Evolutionary conservation across 2,329 filamentous ascomycete genomes (phyloP).

Genomic region (Cladosporium phlei): DNA sequence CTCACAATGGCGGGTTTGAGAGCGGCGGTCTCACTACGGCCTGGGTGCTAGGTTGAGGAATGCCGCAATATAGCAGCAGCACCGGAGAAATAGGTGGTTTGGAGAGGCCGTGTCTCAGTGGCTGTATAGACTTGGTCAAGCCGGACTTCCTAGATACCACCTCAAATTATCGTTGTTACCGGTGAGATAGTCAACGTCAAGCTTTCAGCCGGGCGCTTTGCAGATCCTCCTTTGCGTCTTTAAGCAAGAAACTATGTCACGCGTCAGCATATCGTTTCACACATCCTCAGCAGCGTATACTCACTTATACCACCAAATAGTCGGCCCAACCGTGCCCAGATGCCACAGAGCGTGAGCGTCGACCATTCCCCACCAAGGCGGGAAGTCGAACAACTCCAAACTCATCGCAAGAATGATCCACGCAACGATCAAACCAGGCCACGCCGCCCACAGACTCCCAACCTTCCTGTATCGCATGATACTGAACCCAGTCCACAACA

Average conservation of each 20-base stretch:
- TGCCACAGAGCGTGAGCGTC: constrained; percentile 98
- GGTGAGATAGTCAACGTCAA: too few species aligned
- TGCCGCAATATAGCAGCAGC: too few species aligned
- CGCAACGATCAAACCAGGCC: constrained; percentile 84
- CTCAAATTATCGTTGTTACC: too few species aligned
- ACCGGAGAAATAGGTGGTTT: too few species aligned
- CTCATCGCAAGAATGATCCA: constrained; percentile 95
- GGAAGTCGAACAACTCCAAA: constrained; percentile 89
- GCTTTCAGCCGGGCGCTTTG: constrained; percentile 68
- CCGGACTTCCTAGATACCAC: too few species aligned
- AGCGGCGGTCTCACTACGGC: too few species aligned
- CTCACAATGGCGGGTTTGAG: too few species aligned
- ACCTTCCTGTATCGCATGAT: constrained; percentile 67
- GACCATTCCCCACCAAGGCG: constrained; percentile 73
- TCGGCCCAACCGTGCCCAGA: constrained; percentile 82
- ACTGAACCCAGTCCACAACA: constrained; percentile 83
- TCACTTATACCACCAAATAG: constrained; percentile 91
- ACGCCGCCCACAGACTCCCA: constrained; percentile 72
- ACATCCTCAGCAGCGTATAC: constrained; percentile 36
- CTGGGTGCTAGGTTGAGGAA: too few species aligned
- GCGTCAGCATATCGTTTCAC: constrained; percentile 10
- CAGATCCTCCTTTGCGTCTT: constrained; percentile 78
- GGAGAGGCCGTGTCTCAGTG: too few species aligned
- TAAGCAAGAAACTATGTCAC: constrained; percentile 70
- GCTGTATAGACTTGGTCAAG: too few species aligned